Evolutionary conservation across 352 stramenopile species (phyloP).

Genomic region (Phytophthora colocasiae): DNA sequence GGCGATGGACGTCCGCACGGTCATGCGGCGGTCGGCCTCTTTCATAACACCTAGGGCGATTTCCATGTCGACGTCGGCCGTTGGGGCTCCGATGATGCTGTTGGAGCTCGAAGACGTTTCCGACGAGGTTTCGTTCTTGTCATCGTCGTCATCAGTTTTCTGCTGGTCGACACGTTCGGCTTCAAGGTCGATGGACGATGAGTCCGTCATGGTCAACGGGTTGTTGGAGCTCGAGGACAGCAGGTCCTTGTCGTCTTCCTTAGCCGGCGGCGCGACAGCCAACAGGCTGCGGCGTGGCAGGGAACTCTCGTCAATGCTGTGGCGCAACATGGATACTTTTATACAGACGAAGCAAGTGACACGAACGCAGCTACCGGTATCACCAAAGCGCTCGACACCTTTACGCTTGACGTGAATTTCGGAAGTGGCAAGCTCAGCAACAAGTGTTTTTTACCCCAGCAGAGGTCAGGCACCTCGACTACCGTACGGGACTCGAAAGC

Average conservation of each 20-base stretch:
- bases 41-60: constrained; percentile 26
- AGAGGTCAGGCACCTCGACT: constrained; percentile 15
- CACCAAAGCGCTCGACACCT: constrained; percentile 14
- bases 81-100: constrained; percentile 13
- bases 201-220: constrained; percentile 18
- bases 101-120: constrained; percentile 36
- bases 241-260: constrained; percentile 16
- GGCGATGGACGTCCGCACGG: constrained; percentile 27
- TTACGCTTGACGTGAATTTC: constrained; percentile 32
- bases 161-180: constrained; percentile 24
- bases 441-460: constrained; percentile 20
- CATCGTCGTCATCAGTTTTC: constrained; percentile 13
- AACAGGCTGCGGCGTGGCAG: constrained; percentile 31
- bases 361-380: not conserved
- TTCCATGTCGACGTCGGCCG: constrained; percentile 16
- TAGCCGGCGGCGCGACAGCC: constrained; percentile 1
- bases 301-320: constrained; percentile 32
- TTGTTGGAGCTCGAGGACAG: constrained; percentile 29
- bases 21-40: constrained; percentile 32
- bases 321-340: constrained; percentile 36
- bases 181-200: constrained; percentile 34
- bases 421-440: constrained; percentile 7
- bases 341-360: constrained; percentile 12
- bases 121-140: constrained; percentile 27
- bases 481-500: constrained; percentile 3